Evolutionary conservation across 208 protist genomes (phyloP), one percentile per base, ranked within the genome.

Genomic region (Leishmania martiniquensis): DNA sequence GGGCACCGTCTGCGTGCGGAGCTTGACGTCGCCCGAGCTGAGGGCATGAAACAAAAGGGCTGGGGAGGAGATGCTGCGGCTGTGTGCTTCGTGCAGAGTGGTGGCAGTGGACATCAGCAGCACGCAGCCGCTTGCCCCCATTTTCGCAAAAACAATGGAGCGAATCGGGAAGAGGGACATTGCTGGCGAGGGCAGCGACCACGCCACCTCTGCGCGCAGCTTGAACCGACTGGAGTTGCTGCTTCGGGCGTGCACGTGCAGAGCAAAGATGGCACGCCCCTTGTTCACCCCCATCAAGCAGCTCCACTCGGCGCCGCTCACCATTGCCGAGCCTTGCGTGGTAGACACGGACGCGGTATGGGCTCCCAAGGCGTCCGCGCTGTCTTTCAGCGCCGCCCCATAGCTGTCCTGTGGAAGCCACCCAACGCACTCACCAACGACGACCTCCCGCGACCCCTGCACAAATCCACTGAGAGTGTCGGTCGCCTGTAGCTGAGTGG

Each of bases 341-440:
- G 37, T 37, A 9, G 57, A 37, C 25, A 47, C 49, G 20, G 47
- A 39, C 9, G 29, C 25, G 1, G 47, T 63, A 32, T 25, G 65
- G 42, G 44, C 51, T 42, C 1, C 45, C 22, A 22, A 62, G 0
- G 25, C 29, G 0, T 70, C 44, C 17, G 71, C 59, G 17, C 52
- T 22, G n/a, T 62, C 76, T 32, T 55, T 59, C 1, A 44, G 34
- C 57, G 42, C 42, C 25, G 44, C 45, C 13, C 70, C 73, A 47
- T 74, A 74, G 17, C 29, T 44, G 39, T 84, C 78, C 39, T 63
- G 57, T 32, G 84, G 73, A 4, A 89, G 63, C 89, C 89, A 93
- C 9, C 76, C 85, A 17, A 93, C 87, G 52, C 78, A 91, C 75
- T 89, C 80, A 25, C 85, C 89, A 2, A 91, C 87, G n/a, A 84